These are phyloP conservation scores for Heritiera fomes DNA, from an alignment of 345 rosid genomes.

Conservation along the genomic window DNA sequence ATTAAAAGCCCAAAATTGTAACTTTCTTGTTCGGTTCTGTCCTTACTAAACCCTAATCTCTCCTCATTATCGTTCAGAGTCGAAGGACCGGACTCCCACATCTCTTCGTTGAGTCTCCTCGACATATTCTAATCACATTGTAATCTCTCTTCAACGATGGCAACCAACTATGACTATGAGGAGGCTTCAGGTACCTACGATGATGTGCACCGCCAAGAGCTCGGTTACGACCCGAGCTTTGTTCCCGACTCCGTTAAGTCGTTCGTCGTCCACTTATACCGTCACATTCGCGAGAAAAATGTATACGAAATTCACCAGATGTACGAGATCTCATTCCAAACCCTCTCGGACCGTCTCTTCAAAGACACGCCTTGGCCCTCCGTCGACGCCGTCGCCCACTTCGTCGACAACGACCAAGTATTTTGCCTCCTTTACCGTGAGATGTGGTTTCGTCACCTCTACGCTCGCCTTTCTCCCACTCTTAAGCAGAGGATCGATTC, in stretches of 20 bases:
- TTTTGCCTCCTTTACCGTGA: conserved; percentile 94
- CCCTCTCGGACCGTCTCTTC: conserved; percentile 79
- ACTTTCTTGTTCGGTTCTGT: background rate
- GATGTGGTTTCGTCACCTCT: conserved; percentile 98
- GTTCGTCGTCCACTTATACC: conserved; percentile 90
- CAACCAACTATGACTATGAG: conserved; percentile 55
- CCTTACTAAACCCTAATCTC: conserved; percentile 39
- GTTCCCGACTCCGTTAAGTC: conserved; percentile 94
- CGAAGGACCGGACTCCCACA: background rate
- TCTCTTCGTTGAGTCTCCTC: conserved; percentile 5
- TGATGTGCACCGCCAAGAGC: conserved; percentile 44
- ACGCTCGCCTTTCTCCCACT: conserved; percentile 88
- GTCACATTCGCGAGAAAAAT: conserved; percentile 94
- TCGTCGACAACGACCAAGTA: conserved; percentile 90
- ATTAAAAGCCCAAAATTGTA: background rate
- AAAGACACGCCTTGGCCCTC: conserved; percentile 98
- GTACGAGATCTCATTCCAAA: conserved; percentile 97
- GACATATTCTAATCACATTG: background rate
- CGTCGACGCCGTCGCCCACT: conserved; percentile 82
- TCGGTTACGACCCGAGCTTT: conserved; percentile 78
- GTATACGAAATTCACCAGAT: conserved; percentile 99
- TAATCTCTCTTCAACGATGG: conserved; percentile 41
- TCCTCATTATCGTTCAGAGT: background rate
- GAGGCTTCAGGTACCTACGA: conserved; percentile 45
- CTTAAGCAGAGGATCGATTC: conserved; percentile 93